Evolutionary conservation across 371 early-diverging fungal genomes (phyloP), one percentile per base, ranked within the genome.

Genomic region (Rhizopus delemar): DNA sequence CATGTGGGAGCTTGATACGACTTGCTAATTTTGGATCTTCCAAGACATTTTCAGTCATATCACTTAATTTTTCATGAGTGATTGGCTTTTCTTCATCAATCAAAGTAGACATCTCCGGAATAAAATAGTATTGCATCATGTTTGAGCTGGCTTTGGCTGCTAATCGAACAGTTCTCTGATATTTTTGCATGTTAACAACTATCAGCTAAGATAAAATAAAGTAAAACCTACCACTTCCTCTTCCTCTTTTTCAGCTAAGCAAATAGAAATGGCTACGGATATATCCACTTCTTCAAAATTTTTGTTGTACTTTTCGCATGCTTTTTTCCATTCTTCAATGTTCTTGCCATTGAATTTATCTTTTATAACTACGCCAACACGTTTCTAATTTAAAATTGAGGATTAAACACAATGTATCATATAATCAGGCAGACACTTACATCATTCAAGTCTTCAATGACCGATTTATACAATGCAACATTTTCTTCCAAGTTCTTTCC

Each of bases 41-140:
- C 38, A 95, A 69, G 5, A 77, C 82, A 38, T 73, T 81, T 53
- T 95, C 96, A 0, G 91, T 86, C 51, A 82, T 68, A 29, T 86
- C 86, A 6, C 95, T 78, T n/a, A 99, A 71, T 51, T 89, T 81
- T 51, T 90, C 93, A 74, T 99, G 96, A 9, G 92, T 92, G 33
- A 97, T 84, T 33, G 83, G 81, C 70, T 88, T 90, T 39, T 91
- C 96, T 66, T 90, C 86, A 65, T 99, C 98, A 56, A 98, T 83
- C 35, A 91, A 83, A 31, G 80, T 72, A 4, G 87, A 82, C 88
- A 96, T 93, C 66, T 93, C 89, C 55, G 90, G 80, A 28, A 91
- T 83, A 58, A 96, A 93, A 57, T 85, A 91, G 64, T 93, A 82
- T 63, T 90, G 88, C 93, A 97, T 90, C 56, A 94, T 69, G 15